Conservation (phyloP, 805 yeast genomes). For the Kluyveromyces nonfermentans region DNA sequence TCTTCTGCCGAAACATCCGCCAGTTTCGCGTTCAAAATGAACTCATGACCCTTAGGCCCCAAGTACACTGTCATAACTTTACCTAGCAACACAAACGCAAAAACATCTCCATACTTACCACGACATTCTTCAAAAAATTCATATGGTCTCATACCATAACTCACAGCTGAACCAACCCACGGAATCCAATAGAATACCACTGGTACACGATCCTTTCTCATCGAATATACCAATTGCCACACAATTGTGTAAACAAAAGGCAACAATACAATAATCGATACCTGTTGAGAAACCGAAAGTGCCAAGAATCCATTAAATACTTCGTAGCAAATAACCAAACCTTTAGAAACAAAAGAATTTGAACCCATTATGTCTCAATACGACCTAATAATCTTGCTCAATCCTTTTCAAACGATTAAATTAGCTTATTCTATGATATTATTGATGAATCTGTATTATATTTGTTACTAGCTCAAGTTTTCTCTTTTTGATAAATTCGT, state of each 20-base stretch:
- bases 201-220: slow-evolving; percentile 78
- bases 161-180: slow-evolving; percentile 87
- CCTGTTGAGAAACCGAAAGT: slow-evolving; percentile 31
- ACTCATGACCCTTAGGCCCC: slow-evolving; percentile 97
- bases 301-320: slow-evolving; percentile 22
- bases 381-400: neutral
- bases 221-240: slow-evolving; percentile 62
- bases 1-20: slow-evolving; percentile 93
- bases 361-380: neutral
- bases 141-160: slow-evolving; percentile 90
- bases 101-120: slow-evolving; percentile 82
- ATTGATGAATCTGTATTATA: neutral
- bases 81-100: slow-evolving; percentile 83
- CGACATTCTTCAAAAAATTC: slow-evolving; percentile 76
- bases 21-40: slow-evolving; percentile 82
- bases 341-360: slow-evolving; percentile 14
- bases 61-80: slow-evolving; percentile 89
- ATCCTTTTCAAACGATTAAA: neutral
- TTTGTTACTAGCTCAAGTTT: no score
- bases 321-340: slow-evolving; percentile 11
- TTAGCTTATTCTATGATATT: no score
- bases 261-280: slow-evolving; percentile 25
- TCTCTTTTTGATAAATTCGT: no score
- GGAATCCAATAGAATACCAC: slow-evolving; percentile 89
- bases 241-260: slow-evolving; percentile 58